Evolutionary conservation across 306 rosid genomes (phyloP), one percentile per base, ranked within the genome.

Genomic region (Malus asiatica): DNA sequence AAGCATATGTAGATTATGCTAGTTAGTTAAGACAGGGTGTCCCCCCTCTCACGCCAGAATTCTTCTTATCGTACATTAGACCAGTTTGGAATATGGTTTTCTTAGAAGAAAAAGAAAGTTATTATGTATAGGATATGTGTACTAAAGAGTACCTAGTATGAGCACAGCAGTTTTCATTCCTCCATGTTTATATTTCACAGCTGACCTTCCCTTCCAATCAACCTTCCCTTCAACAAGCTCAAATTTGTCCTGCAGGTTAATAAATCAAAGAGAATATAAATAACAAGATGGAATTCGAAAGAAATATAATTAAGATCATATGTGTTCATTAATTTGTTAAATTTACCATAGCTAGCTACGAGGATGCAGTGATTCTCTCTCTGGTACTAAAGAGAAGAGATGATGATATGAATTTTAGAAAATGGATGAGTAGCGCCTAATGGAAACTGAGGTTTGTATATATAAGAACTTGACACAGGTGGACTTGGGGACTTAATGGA

Each of bases 151-250:
- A 89, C 98, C 88, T 72, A 91, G 80, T 77, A 90, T 78, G 79
- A 90, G 84, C 45, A 83, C 20, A 68, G 91, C 65, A 67, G 86
- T 78, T 83, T 19, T 80, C 68, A 73, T 53, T 30, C 98, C 98
- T 10, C 98, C 98, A 84, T 95, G 97, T 71, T 84, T 81, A 79
- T 84, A 19, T 63, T 82, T 92, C 48, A 83, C 57, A 78, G 93
- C 98, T 22, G 70, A 38, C 75, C 93, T 95, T 89, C 97, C 97
- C 83, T 89, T 92, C 98, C 98, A 95, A 70, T 95, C 98, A 78
- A 90, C 91, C 83, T 95, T 92, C 66, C 87, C 96, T 73, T 89
- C 91, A 77, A 89, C 89, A 4, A 84, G 42, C 48, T 83, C 91
- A 18, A 68, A 9, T 53, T 84, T 91, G 76, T 88, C 87, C 93